Conservation (phyloP, 2,329 filamentous ascomycete species). For the Dactylellina drechsleri region DNA sequence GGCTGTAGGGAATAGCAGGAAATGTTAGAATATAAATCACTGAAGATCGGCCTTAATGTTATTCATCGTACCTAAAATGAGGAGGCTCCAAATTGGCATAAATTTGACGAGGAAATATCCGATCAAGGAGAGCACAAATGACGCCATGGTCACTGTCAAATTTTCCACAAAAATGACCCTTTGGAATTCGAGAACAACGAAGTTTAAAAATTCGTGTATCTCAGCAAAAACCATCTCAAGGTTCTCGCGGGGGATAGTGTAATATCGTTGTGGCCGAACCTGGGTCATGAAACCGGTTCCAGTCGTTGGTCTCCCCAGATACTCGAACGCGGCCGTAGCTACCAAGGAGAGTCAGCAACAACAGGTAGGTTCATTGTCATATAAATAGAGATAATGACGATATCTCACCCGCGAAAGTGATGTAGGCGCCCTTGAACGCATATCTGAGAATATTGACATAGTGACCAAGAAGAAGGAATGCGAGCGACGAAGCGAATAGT, state of each 20-base stretch:
- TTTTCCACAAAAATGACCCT: constrained; percentile 76
- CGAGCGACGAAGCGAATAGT: constrained; percentile 70
- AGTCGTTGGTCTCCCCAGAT: constrained; percentile 70
- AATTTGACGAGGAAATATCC: constrained; percentile 76
- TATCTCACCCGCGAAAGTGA: constrained; percentile 57
- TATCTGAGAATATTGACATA: constrained; percentile 75
- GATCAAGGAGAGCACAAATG: constrained; percentile 70
- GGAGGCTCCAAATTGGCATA: constrained; percentile 75
- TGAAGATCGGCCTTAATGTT: neutral
- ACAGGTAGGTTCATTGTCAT: neutral
- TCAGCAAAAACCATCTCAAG: constrained; percentile 72
- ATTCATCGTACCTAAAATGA: constrained; percentile 64
- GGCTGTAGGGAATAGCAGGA: constrained; percentile 56
- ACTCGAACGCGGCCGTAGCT: constrained; percentile 63
- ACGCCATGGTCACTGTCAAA: constrained; percentile 69
- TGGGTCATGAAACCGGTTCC: constrained; percentile 73
- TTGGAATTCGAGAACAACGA: constrained; percentile 76
- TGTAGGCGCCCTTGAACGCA: constrained; percentile 72
- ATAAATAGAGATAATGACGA: neutral
- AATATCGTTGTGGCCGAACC: constrained; percentile 74
- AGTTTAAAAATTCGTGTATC: constrained; percentile 75
- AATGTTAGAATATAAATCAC: too few relatives aligned
- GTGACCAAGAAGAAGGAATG: constrained; percentile 70
- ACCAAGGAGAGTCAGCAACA: constrained; percentile 27
- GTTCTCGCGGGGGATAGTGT: constrained; percentile 72